These are phyloP conservation scores for Termitomyces sp. DNA, from an alignment of 768 basidiomycete genomes.

Conservation along the genomic window DNA sequence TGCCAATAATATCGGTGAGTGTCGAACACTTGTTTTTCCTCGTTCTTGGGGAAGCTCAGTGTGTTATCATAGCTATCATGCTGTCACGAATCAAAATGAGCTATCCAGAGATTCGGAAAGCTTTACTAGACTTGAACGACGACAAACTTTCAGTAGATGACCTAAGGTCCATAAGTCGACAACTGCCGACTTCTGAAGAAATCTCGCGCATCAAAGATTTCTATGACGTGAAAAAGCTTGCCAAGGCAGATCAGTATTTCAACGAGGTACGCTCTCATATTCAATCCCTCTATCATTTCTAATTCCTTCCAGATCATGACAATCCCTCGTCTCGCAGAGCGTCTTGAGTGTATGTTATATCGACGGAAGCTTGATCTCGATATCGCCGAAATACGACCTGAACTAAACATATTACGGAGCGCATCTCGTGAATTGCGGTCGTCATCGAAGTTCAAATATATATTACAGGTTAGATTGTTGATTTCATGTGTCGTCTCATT, in stretches of 20 bases:
- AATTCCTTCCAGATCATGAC: conserved; percentile 56
- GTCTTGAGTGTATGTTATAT: conserved; percentile 82
- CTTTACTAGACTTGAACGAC: conserved; percentile 73
- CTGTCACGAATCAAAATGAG: conserved; percentile 68
- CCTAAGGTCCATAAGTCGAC: conserved; percentile 68
- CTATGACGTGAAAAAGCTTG: conserved; percentile 67
- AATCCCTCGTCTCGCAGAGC: conserved; percentile 70
- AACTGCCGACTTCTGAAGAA: conserved; percentile 82
- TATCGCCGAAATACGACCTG: conserved; percentile 79
- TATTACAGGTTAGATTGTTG: conserved; percentile 62
- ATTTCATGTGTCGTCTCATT: not conserved
- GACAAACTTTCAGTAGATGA: conserved; percentile 65
- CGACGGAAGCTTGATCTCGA: conserved; percentile 79
- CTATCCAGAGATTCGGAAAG: conserved; percentile 61
- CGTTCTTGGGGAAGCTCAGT: conserved; percentile 1
- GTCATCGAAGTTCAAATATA: conserved; percentile 62
- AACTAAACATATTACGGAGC: conserved; percentile 67
- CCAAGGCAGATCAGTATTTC: conserved; percentile 85
- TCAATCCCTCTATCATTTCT: not conserved
- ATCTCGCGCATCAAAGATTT: conserved; percentile 54
- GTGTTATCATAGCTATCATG: conserved; percentile 65
- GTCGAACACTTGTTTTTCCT: not conserved
- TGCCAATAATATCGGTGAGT: conserved; percentile 79
- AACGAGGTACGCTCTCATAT: conserved; percentile 43
- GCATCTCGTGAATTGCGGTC: conserved; percentile 67